A percentile compares a stretch with the other conserved stretches of the same genome.
These are phyloP conservation scores for Rickenella mellea DNA, from an alignment of 768 basidiomycete genomes.

Conservation along the genomic window DNA sequence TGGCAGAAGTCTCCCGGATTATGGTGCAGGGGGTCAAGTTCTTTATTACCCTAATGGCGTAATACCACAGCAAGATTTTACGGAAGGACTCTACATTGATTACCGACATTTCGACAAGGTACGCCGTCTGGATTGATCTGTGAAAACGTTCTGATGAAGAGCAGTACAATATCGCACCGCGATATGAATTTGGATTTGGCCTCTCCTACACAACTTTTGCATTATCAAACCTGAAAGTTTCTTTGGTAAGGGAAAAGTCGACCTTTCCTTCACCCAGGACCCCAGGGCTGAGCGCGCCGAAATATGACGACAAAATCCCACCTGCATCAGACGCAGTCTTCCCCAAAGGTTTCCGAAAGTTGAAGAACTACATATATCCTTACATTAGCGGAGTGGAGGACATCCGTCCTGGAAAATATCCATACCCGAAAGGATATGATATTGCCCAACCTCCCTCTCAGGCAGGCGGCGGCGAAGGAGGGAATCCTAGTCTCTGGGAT, in stretches of 20 bases:
- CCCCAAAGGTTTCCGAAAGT: background rate
- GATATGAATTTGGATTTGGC: constrained; percentile 28
- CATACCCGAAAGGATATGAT: background rate
- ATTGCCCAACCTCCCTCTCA: background rate
- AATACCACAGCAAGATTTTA: constrained; percentile 24
- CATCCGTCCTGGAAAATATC: background rate
- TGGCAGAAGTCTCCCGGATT: constrained; percentile 34
- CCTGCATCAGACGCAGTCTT: background rate
- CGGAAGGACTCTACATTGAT: constrained; percentile 27
- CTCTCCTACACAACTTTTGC: constrained; percentile 28
- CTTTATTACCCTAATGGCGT: constrained; percentile 13
- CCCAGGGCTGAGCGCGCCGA: background rate
- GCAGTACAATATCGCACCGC: constrained; percentile 18
- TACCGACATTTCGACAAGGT: constrained; percentile 29
- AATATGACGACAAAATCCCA: background rate
- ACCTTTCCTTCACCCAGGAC: background rate
- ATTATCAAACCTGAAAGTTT: constrained; percentile 8
- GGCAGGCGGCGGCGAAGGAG: background rate
- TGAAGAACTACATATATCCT: constrained; percentile 1
- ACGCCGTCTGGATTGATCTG: constrained; percentile 10
- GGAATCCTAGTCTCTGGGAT: constrained; percentile 1
- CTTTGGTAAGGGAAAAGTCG: background rate
- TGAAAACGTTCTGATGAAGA: constrained; percentile 20
- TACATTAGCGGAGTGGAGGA: background rate
- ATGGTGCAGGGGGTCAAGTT: constrained; percentile 20